Evolutionary conservation across 768 basidiomycete species (phyloP), one percentile per base, ranked within the genome.

Genomic region (Tricholoma hemisulphureum): DNA sequence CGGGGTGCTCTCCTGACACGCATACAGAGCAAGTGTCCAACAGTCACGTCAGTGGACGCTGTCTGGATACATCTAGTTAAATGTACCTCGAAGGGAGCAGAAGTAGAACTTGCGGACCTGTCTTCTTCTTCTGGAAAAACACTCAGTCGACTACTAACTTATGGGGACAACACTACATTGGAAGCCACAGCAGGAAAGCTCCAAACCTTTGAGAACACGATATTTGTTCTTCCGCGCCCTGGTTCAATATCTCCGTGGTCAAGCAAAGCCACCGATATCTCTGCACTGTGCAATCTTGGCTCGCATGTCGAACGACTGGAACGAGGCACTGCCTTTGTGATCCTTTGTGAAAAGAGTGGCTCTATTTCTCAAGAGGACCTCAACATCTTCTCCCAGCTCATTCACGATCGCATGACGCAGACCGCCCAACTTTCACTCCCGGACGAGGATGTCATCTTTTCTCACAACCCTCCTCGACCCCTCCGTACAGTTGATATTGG

Each of bases 231-330:
- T 6, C 95, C 95, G 10, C 77, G 95, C 57, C 80, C 85, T 7
- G 95, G 96, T 3, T 95, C 95, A 3, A 89, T 98, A 65, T 98
- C 96, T 4, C 95, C 97, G 2, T 99, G 97, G 97, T 98, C 96
- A 5, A 96, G 92, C 73, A 99, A 99, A 75, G 96, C 97, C 2
- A 98, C 96, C 0, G 95, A 99, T 69, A 98, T 99, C 55, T 83
- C 95, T 20, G 75, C 75, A 8, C 84, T 98, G 53, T 99, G 97
- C 76, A 88, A 88, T 53, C 85, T 99, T 2, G 84, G 80, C 18
- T 69, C 72, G 2, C 77, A 86, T 54, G 75, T 99, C 53, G 83
- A 89, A 60, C 83, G 97, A 35, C 74, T 99, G 56, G 97, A 99
- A 70, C 85, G 97, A 18, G 95, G 96, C 6, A 63, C 85, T 18